Evolutionary conservation across 768 basidiomycete species (phyloP), one percentile per base, ranked within the genome.

Genomic region (Asterophora parasitica): DNA sequence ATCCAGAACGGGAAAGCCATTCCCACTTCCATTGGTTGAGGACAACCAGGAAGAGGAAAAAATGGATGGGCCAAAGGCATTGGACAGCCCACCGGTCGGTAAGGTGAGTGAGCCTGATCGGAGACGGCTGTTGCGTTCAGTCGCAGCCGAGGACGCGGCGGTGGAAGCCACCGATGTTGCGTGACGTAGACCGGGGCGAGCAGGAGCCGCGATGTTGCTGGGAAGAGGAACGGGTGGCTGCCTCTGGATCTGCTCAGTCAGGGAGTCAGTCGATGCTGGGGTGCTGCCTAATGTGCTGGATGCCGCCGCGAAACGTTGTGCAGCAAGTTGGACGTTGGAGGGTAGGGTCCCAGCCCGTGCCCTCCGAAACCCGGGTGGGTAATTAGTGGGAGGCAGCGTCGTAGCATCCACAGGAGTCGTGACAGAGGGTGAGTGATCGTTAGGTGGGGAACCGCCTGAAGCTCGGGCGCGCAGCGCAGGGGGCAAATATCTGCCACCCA

Each of bases 261-360:
- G 61, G 17, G 72, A 66, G 43, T 74, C 74, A 19, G 70, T 66
- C 12, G 70, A 68, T 26, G 64, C 61, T 20, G 60, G 72, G 51
- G 76, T 71, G 59, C 69, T 74, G 36, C 73, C 66, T 57, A 83
- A 64, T 27, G 77, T 79, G 66, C 67, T 77, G 19, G 82, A 77
- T 49, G 83, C 75, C 27, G 84, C 82, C 23, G 83, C 84, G 67
- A 82, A 91, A 49, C 84, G 81, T 65, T 90, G 87, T 44, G 90
- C 84, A 49, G 86, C 88, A 58, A 92, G 83, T 61, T 88, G 85
- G 44, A 95, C 85, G 65, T 94, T 94, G 57, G 93, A 95, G 70
- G 94, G 94, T 61, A 97, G 81, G 75, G 94, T 97, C 49, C 93
- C 95, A 57, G 94, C 95, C 83, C 93, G 84, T 62, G 92, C 91